Evolutionary conservation across 805 yeast genomes (phyloP), one percentile per base, ranked within the genome.

Genomic region (Metschnikowia noctiluminum): DNA sequence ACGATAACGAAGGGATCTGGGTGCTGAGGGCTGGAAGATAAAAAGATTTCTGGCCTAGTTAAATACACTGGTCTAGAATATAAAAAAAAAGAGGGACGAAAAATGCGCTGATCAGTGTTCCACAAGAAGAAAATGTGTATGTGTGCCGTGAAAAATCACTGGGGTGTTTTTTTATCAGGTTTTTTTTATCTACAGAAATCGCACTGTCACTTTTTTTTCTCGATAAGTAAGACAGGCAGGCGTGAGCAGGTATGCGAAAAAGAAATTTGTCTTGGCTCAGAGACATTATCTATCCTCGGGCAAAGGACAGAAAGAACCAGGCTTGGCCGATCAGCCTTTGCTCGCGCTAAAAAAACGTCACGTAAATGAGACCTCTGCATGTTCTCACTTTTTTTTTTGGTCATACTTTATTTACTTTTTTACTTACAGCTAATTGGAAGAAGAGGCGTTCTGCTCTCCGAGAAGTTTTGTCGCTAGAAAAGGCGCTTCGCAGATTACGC

Each of bases 141-240:
- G 40, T 6, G 36, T 11, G 36, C 14, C 9, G 42, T 40, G 44
- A 46, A 46, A 42, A 42, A 38, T 46, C 40, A 9, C 39, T 10
- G 38, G 50, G 35, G 42, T 27, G 28, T 46, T 45, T 40, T 45
- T 40, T 45, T 40, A 35, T 35, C 45, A 30, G 27, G 15, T 35
- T 41, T 40, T 42, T 21, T 46, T 46, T 46, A 46, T 46, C 49
- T 46, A 46, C 49, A 45, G 41, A 45, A 45, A 46, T 46, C 50
- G 50, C 50, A 42, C 50, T 27, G 48, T 39, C 27, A 43, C 41
- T 41, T 30, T 27, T 30, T 30, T 27, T 16, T 40, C 47, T 38
- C 39, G 50, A 46, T 46, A 46, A 46, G 50, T 46, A 46, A 46
- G 43, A 30, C 42, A 21, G 35, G 45, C 32, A 38, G 16, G 38